A percentile compares a stretch with the other conserved stretches of the same genome.
Evolutionary conservation across 306 rosid species (phyloP).

Genomic region (Chamaecrista fasciculata): DNA sequence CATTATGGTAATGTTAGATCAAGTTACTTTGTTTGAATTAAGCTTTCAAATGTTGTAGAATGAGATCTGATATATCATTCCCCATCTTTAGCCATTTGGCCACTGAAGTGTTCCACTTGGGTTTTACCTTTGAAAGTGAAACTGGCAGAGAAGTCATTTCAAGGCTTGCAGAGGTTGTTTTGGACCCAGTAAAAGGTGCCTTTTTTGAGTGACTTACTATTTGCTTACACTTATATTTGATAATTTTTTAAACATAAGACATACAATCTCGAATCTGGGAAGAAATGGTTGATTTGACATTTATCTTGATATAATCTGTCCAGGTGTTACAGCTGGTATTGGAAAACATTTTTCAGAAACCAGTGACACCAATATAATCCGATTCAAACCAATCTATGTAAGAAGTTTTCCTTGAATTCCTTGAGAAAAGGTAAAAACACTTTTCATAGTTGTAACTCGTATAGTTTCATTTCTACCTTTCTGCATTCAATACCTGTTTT

Average conservation of each 20-base stretch:
- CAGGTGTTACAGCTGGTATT: not conserved
- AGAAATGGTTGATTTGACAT: not conserved
- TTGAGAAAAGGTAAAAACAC: not conserved
- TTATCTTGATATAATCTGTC: not conserved
- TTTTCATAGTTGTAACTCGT: not conserved
- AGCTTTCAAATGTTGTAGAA: conserved; percentile 9
- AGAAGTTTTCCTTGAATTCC: not conserved
- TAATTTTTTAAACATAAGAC: not conserved
- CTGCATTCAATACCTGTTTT: too few species aligned
- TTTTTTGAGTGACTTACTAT: not conserved
- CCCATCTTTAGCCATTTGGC: not conserved
- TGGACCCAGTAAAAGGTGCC: conserved; percentile 56
- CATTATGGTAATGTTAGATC: conserved; percentile 6
- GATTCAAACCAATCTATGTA: not conserved
- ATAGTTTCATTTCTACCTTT: not conserved
- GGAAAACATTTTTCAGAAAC: not conserved
- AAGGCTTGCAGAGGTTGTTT: conserved; percentile 48
- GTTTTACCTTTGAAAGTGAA: conserved; percentile 50
- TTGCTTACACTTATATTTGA: not conserved
- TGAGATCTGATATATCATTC: not conserved
- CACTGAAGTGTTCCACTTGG: conserved; percentile 38
- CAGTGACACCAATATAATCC: not conserved
- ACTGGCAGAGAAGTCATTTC: conserved; percentile 59
- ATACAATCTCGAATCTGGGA: not conserved
- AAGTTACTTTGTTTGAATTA: not conserved